Percentiles rank a stretch among this genome's conserved stretches.
Conservation (phyloP, 1,284 basidiomycete species). For the Tilletia horrida region DNA sequence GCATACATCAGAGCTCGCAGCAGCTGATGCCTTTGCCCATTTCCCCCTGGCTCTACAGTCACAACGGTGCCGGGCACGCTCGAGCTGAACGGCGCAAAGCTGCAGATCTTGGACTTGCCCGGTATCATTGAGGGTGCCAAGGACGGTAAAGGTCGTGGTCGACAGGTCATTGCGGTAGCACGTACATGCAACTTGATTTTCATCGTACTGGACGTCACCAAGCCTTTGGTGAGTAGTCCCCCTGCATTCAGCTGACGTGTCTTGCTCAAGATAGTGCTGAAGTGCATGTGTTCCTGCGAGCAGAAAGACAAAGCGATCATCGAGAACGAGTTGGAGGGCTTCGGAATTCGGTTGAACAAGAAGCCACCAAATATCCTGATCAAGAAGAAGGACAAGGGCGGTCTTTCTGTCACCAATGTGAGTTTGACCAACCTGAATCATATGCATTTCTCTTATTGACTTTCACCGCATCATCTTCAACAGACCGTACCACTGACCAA, state of each 20-base stretch:
- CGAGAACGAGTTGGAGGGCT: conserved; percentile 88
- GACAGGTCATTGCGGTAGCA: conserved; percentile 89
- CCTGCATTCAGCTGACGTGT: not conserved
- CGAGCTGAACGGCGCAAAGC: conserved; percentile 88
- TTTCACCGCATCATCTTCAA: conserved; percentile 69
- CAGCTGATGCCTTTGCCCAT: too few species aligned
- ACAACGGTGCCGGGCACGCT: conserved; percentile 88
- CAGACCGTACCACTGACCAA: conserved; percentile 97
- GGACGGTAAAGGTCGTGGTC: conserved; percentile 94
- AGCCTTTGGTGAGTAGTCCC: conserved; percentile 69
- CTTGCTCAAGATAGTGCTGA: not conserved
- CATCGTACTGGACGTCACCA: conserved; percentile 95
- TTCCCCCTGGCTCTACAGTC: conserved; percentile 25
- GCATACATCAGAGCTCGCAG: too few species aligned
- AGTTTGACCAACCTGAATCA: too few species aligned
- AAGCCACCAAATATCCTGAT: conserved; percentile 77
- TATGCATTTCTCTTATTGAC: too few species aligned
- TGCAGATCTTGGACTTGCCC: conserved; percentile 66
- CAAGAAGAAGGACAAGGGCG: conserved; percentile 89
- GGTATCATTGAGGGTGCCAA: conserved; percentile 99
- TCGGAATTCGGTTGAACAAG: conserved; percentile 95
- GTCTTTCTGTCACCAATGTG: conserved; percentile 56
- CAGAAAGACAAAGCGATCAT: conserved; percentile 80
- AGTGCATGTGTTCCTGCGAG: not conserved
- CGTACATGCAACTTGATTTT: conserved; percentile 98